Conservation (phyloP, 768 basidiomycete species). For the button mushroom (Agaricus bisporus) region DNA sequence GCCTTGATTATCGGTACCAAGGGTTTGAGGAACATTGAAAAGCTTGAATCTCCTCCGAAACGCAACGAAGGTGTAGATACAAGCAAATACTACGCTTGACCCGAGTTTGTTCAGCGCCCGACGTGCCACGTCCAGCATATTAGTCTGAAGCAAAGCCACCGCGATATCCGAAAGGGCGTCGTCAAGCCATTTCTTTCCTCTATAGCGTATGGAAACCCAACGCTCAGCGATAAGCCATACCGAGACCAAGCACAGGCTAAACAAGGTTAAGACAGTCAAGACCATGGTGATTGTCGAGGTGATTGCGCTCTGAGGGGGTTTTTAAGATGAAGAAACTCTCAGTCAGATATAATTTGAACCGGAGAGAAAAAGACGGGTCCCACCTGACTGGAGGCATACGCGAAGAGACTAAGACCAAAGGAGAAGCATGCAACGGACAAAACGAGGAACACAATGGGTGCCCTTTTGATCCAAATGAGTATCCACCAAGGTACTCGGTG, state of each 20-base stretch:
- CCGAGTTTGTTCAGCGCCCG: background rate
- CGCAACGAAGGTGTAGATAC: background rate
- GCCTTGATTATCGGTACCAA: background rate
- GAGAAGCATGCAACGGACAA: background rate
- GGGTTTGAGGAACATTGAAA: background rate
- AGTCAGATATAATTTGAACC: background rate
- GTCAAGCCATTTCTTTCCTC: constrained; percentile 64
- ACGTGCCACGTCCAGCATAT: background rate
- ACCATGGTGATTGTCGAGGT: constrained; percentile 75
- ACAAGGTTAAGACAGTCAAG: constrained; percentile 67
- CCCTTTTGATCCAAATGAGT: background rate
- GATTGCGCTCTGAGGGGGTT: constrained; percentile 41
- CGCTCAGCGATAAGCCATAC: constrained; percentile 70
- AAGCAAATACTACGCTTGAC: background rate
- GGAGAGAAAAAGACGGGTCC: background rate
- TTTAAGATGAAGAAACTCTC: background rate
- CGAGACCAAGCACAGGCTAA: constrained; percentile 65
- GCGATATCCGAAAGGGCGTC: constrained; percentile 48
- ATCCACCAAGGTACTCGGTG: background rate
- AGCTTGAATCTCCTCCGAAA: background rate
- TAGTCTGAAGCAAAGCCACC: constrained; percentile 14
- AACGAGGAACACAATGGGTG: background rate
- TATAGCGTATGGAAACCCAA: constrained; percentile 54
- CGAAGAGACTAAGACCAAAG: background rate
- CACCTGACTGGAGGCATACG: background rate